Evolutionary conservation across 352 stramenopile genomes (phyloP), one percentile per base, ranked within the genome.

Genomic region (Lagenidium giganteum): DNA sequence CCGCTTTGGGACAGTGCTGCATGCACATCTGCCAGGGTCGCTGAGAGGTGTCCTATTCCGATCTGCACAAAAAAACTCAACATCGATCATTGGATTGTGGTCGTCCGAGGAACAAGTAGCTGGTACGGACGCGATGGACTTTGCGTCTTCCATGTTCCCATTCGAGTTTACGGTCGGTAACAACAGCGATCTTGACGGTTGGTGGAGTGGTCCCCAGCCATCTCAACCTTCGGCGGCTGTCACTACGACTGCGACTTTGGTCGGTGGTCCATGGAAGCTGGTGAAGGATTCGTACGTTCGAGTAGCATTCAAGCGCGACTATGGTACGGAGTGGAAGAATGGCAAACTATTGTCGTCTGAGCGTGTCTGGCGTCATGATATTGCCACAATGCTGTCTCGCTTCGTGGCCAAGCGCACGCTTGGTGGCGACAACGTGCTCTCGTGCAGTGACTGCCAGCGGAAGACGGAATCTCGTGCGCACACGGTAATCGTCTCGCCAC

Each of bases 271-370:
- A 33, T 95, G 84, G 84, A 78, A 81, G 38, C 53, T 95, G 3
- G 60, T 90, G 29, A 88, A 89, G 31, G 83, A 95, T 41, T 70
- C 68, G 21, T 94, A 93, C 36, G 79, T 95, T 17, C 84, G 84
- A 25, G 48, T 95, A 12, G 83, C 73, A 7, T 95, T 92, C 61
- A 95, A 95, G 63, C 92, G 90, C 38, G 84, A 95, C 47, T 95
- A 94, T 44, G 82, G 81, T 13, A 93, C 73, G 2, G 83, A 94
- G 53, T 94, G 83, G 82, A 73, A 84, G 53, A 52, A 93, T 28
- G 80, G 83, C 1, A 45, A 72, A 8, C 50, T 93, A 26, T 55
- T 91, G 8, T 87, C 80, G 38, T 94, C 83, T 3, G 83, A 94
- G 51, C 81, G 83, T 6, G 80, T 95, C 40, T 92, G 74, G 70